A percentile compares a stretch with the other conserved stretches of the same genome.
Conservation (phyloP, 306 rosid genomes). For the Sophora flavescens region DNA sequence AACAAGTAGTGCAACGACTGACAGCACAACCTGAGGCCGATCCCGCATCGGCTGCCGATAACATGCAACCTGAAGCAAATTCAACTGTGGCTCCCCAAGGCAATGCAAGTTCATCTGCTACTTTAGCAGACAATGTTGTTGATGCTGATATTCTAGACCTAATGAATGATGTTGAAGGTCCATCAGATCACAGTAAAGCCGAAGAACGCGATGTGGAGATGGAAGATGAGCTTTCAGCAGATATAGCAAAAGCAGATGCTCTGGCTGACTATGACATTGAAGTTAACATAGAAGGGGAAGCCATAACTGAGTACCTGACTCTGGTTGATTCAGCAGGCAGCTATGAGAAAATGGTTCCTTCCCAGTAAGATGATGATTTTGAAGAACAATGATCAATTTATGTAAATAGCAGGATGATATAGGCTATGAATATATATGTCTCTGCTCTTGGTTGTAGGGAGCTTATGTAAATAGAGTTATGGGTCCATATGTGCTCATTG, state of each 20-base stretch:
- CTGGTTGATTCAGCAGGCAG: slow-evolving; percentile 58
- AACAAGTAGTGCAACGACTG: slow-evolving; percentile 58
- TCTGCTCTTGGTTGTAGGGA: slow-evolving; percentile 21
- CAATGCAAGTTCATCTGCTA: slow-evolving; percentile 51
- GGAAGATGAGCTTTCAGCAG: slow-evolving; percentile 62
- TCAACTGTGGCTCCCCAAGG: slow-evolving; percentile 39
- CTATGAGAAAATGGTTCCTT: slow-evolving; percentile 23
- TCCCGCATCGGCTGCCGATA: slow-evolving; percentile 27
- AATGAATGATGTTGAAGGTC: slow-evolving; percentile 41
- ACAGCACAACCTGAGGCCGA: slow-evolving; percentile 48
- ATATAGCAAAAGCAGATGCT: slow-evolving; percentile 50
- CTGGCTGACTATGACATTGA: slow-evolving; percentile 59
- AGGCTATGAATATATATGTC: background rate
- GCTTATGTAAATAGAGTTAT: slow-evolving; percentile 38
- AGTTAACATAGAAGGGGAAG: slow-evolving; percentile 59
- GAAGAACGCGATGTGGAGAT: slow-evolving; percentile 53
- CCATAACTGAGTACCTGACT: slow-evolving; percentile 80
- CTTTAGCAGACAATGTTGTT: slow-evolving; percentile 36
- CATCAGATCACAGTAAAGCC: slow-evolving; percentile 13
- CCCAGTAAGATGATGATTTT: slow-evolving; percentile 38
- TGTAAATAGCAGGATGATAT: slow-evolving; percentile 44
- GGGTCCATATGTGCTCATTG: slow-evolving; percentile 22
- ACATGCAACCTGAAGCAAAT: slow-evolving; percentile 40
- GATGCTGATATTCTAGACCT: slow-evolving; percentile 11
- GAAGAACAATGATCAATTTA: slow-evolving; percentile 9